Base-by-base conservation (phyloP, 2,329 filamentous ascomycete species). In the Falciphora oryzae region DNA sequence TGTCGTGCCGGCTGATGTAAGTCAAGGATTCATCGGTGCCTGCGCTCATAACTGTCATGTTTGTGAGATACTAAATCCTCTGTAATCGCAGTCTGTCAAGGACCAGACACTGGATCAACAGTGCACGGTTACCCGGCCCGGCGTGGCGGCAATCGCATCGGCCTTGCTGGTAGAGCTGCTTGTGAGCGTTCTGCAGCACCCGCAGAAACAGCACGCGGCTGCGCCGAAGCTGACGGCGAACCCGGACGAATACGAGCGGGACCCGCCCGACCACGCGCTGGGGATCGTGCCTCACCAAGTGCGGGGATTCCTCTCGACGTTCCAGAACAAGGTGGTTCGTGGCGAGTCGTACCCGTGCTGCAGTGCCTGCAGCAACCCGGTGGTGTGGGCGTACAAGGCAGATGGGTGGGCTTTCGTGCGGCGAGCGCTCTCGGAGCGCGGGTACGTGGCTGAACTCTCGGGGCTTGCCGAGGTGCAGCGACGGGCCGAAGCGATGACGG, bases 61-160 rank as follows among this genome's bases (percentile, higher is more conserved):
- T 11, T 29, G n/a, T 8, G n/a, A 44, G 4, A 32, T 38, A 32
- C 29, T 32, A 44, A 57, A 44, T 53, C 58, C 8, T 29, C 57
- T 50, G 7, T 25, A 53, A 63, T 32, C 66, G 61, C 71, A 96
- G 91, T 97, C 93, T 2, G 85, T 97, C 73, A 97, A 94, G 76
- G 93, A 97, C 72, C 91, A 93, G 70, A 98, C 95, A 0, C 87
- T 99, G 14, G 95, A 99, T 74, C 95, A 99, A 75, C 95, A 98
- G 77, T 99, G 95, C 76, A 99, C 95, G 0, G 95, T 99, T 27
- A 99, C 95, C 3, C 87, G 95, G 13, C 95, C 95, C 0, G 95
- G 95, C 22, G 88, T 97, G 50, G 94, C 95, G 18, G 89, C 93
- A 13, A 95, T 97, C 65, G 95, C 95, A 10, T 97, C 95, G 2